Percentiles rank a stretch among this genome's conserved stretches.
Conservation (phyloP, 2,329 filamentous ascomycete genomes). For the Chaetomium strumarium region DNA sequence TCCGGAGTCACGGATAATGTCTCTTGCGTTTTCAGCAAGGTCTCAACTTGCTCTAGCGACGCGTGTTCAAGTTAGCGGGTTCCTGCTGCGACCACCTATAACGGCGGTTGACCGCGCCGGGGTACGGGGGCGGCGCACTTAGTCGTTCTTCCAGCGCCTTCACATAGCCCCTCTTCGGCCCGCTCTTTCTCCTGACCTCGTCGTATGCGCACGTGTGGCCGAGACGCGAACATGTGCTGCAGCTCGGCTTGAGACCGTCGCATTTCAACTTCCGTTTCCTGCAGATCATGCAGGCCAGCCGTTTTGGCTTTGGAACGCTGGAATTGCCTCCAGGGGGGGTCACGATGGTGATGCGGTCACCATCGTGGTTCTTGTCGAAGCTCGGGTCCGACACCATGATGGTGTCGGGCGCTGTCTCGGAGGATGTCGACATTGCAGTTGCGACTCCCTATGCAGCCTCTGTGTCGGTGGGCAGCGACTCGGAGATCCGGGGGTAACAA, state of each 20-base stretch:
- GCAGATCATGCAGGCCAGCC: constrained; percentile 91
- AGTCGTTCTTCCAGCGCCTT: constrained; percentile 89
- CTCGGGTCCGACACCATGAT: constrained; percentile 26
- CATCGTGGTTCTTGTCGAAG: constrained; percentile 10
- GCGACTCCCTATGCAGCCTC: not conserved
- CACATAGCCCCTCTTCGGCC: constrained; percentile 89
- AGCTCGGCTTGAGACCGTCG: constrained; percentile 77
- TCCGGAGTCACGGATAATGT: constrained; percentile 34
- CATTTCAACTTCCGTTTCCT: constrained; percentile 88
- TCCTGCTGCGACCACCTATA: not conserved
- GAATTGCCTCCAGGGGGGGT: constrained; percentile 37
- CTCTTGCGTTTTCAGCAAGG: constrained; percentile 76
- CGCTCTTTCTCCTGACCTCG: constrained; percentile 88
- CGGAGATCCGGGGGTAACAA: not conserved
- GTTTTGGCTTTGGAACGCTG: constrained; percentile 72
- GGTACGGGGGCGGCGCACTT: constrained; percentile 51
- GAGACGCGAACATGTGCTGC: constrained; percentile 81
- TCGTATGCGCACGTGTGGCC: constrained; percentile 86
- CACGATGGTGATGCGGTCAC: constrained; percentile 14
- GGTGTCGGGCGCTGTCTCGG: constrained; percentile 26
- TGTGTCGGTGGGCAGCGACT: not conserved
- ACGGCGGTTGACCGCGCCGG: no score
- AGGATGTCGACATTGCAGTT: constrained; percentile 25
- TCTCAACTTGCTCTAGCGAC: constrained; percentile 79
- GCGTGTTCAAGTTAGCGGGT: constrained; percentile 11